Conservation (phyloP, 129 eudicot genomes). For the Saposhnikovia divaricata region DNA sequence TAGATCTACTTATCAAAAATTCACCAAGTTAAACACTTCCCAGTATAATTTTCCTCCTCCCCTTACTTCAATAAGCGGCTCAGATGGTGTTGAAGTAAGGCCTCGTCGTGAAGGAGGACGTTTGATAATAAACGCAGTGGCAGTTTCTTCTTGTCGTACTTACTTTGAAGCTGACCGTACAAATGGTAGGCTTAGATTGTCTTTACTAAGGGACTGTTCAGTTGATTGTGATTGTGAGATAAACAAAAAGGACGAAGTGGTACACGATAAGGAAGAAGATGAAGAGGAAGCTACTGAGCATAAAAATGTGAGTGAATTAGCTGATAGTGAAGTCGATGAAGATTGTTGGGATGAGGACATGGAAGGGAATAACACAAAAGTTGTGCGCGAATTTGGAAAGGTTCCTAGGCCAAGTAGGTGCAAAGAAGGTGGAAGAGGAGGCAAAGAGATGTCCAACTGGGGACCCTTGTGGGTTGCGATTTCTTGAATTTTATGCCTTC, state of each 20-base stretch:
- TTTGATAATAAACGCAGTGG: conserved; percentile 56
- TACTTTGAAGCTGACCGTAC: conserved; percentile 53
- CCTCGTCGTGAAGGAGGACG: conserved; percentile 74
- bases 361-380: conserved; percentile 21
- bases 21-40: conserved; percentile 27
- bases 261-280: neutral
- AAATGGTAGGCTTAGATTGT: conserved; percentile 64
- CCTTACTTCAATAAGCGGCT: conserved; percentile 56
- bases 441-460: conserved; percentile 43
- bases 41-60: conserved; percentile 63
- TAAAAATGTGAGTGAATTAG: conserved; percentile 11
- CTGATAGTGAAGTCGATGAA: conserved; percentile 12
- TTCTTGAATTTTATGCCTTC: conserved; percentile 22
- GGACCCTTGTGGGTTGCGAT: conserved; percentile 50
- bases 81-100: conserved; percentile 43
- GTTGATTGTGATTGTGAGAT: conserved; percentile 2
- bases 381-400: conserved; percentile 21
- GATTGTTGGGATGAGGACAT: conserved; percentile 19
- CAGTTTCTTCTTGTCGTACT: conserved; percentile 27
- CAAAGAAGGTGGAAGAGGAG: conserved; percentile 36
- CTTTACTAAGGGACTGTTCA: conserved; percentile 22
- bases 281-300: conserved; percentile 12
- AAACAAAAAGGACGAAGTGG: neutral
- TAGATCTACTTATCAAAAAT: conserved; percentile 9
- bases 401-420: conserved; percentile 35